phyloP scores from a whole-genome alignment of 2,329 filamentous ascomycete genomes.

The Monilinia laxa region DNA sequence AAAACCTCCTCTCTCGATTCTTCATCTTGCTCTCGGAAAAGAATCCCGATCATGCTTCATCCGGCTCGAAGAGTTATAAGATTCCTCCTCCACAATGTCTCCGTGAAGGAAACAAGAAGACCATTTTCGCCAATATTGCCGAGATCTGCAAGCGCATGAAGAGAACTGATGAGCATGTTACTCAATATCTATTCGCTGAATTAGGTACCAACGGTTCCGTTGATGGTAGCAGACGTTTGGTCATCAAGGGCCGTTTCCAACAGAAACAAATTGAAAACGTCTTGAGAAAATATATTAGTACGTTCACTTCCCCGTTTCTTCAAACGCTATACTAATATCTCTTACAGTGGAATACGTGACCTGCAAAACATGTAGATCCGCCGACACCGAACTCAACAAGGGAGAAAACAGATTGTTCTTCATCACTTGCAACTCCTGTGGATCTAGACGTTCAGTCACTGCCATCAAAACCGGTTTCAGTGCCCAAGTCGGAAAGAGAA shows the following conservation, averaged over 20 bases:
- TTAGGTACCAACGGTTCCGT: constrained; percentile 96
- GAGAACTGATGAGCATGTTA: constrained; percentile 96
- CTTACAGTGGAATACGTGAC: constrained; percentile 82
- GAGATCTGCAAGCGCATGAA: constrained; percentile 99
- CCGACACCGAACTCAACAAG: constrained; percentile 95
- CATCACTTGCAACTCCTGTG: constrained; percentile 91
- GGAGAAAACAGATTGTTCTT: constrained; percentile 99
- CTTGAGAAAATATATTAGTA: constrained; percentile 89
- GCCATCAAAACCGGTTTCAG: constrained; percentile 99
- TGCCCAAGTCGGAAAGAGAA: constrained; percentile 97
- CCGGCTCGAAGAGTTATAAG: constrained; percentile 94
- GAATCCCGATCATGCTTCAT: constrained; percentile 92
- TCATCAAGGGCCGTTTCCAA: constrained; percentile 99
- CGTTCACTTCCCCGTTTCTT: constrained; percentile 45
- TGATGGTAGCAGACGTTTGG: constrained; percentile 85
- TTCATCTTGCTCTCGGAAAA: constrained; percentile 92
- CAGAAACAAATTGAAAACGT: constrained; percentile 99
- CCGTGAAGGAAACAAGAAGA: constrained; percentile 99
- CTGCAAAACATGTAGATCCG: constrained; percentile 95
- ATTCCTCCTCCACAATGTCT: constrained; percentile 98
- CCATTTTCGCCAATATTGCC: constrained; percentile 97
- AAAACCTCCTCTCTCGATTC: constrained; percentile 83
- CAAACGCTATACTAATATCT: constrained; percentile 31
- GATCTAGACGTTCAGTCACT: constrained; percentile 81
- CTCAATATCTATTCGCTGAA: constrained; percentile 94